Conservation (phyloP, 495 filamentous ascomycete species). For the Eremomyces bilateralis region DNA sequence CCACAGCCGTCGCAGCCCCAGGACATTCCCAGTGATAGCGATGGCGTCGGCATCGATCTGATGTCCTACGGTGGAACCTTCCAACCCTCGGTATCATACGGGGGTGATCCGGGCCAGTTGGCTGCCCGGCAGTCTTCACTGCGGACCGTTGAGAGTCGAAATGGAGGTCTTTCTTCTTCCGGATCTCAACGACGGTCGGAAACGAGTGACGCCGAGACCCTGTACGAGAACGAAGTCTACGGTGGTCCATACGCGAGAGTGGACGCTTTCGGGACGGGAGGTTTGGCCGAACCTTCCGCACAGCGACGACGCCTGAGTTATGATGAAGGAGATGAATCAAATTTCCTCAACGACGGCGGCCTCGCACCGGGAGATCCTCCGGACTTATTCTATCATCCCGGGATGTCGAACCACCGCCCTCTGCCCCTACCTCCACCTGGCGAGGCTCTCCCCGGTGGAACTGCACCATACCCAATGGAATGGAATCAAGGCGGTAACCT, state of each 20-base stretch:
- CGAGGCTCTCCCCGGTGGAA: constrained; percentile 3
- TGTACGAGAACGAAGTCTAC: constrained; percentile 16
- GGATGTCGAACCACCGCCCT: constrained; percentile 39
- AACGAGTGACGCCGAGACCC: constrained; percentile 8
- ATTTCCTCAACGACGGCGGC: constrained; percentile 26
- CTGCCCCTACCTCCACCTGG: constrained; percentile 54
- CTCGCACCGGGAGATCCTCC: constrained; percentile 44
- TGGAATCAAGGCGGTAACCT: not conserved
- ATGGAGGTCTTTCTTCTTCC: constrained; percentile 15
- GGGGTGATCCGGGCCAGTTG: constrained; percentile 28
- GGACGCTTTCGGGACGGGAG: constrained; percentile 71
- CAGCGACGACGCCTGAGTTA: constrained; percentile 57
- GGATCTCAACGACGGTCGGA: constrained; percentile 18
- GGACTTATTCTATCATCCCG: constrained; percentile 88
- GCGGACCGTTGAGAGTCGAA: constrained; percentile 9
- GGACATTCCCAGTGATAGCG: constrained; percentile 42
- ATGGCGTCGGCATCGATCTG: constrained; percentile 52
- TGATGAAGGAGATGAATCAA: constrained; percentile 73
- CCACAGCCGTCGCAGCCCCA: constrained; percentile 10
- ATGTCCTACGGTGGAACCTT: constrained; percentile 54
- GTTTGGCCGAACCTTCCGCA: constrained; percentile 47
- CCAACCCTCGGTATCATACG: constrained; percentile 49
- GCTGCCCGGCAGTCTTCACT: constrained; percentile 3
- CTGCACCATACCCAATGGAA: not conserved
- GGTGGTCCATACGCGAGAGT: constrained; percentile 45